Conservation (phyloP, 163 green algal genomes). For the Scenedesmus sp. region DNA sequence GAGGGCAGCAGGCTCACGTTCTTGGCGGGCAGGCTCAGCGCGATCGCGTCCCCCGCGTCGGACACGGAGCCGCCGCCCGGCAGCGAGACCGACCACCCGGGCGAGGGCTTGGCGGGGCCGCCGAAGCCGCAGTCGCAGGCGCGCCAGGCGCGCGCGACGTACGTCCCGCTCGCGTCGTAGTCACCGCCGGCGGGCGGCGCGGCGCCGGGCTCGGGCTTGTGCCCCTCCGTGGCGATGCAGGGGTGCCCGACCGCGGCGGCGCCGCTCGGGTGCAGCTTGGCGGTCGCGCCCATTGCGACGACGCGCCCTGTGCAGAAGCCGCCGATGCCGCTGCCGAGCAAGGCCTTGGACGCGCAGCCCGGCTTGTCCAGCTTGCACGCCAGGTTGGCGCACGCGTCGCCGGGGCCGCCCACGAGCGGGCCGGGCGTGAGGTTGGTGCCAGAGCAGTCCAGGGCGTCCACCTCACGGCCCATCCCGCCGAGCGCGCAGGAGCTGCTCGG, state of each 20-base stretch:
- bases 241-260: conserved; percentile 7
- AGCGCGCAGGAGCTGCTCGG: conserved; percentile 13
- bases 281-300: conserved; percentile 17
- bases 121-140: conserved; percentile 42
- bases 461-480: conserved; percentile 26
- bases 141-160: conserved; percentile 34
- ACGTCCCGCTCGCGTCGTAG: conserved; percentile 5
- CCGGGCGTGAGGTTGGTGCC: conserved; percentile 31
- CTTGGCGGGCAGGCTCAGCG: conserved; percentile 2
- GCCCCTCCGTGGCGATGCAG: conserved; percentile 37
- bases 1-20: too few species aligned
- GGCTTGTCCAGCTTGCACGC: conserved; percentile 31
- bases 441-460: conserved; percentile 30
- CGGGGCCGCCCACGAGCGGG: neutral
- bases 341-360: conserved; percentile 16
- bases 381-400: conserved; percentile 31
- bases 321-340: conserved; percentile 1
- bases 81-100: too few species aligned
- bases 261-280: conserved; percentile 26
- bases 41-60: too few species aligned
- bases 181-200: conserved; percentile 12
- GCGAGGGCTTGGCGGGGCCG: too few species aligned
- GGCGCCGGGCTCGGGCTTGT: neutral
- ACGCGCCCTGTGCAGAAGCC: conserved; percentile 39
- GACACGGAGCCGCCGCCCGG: too few species aligned